phyloP scores from a whole-genome alignment of 257 asterid genomes.

The Prunella vulgaris region DNA sequence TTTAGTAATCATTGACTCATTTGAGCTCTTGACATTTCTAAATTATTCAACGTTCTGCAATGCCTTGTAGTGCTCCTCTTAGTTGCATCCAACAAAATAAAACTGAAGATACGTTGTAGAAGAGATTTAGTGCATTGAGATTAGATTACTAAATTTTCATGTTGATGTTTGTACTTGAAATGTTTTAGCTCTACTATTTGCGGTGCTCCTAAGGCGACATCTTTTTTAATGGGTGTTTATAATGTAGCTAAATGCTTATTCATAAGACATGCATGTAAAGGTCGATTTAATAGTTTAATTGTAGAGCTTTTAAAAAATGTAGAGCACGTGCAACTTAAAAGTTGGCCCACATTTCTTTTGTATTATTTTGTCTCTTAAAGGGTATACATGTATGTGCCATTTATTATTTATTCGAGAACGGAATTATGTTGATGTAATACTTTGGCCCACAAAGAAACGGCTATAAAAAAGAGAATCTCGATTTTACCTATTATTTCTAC shows the following conservation, averaged over 20 bases:
- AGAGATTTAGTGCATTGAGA: neutral
- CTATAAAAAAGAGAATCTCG: neutral
- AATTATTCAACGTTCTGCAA: neutral
- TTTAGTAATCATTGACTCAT: neutral
- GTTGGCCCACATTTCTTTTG: neutral
- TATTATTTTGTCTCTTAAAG: neutral
- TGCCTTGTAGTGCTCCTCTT: neutral
- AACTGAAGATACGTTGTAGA: too few species aligned
- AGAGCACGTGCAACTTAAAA: neutral
- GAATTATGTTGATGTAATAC: neutral
- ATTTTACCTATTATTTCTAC: neutral
- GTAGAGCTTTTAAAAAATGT: neutral
- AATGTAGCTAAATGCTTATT: constrained; percentile 1
- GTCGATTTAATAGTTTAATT: neutral
- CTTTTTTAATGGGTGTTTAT: neutral
- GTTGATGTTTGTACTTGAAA: neutral
- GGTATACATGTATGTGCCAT: neutral
- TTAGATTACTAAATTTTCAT: neutral
- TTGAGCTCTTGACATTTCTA: neutral
- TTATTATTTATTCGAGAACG: neutral
- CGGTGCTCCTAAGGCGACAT: neutral
- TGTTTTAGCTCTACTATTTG: constrained; percentile 5
- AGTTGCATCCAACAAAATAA: neutral
- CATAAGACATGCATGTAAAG: constrained; percentile 1
- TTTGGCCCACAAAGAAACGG: neutral